Conservation (phyloP, 495 filamentous ascomycete genomes). For the Haplographium delicatum region DNA sequence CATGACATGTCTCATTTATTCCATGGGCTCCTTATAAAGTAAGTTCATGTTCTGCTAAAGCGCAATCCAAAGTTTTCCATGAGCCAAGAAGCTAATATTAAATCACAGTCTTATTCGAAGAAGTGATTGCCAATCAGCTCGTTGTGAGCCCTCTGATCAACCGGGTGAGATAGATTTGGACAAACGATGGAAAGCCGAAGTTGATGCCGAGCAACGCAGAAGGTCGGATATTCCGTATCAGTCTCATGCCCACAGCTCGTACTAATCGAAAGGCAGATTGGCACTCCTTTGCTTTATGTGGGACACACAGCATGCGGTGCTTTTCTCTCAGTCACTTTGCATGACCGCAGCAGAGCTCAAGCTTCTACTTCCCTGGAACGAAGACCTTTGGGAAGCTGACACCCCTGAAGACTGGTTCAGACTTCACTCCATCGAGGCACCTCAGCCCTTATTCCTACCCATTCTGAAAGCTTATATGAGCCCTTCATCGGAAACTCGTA, state of each 20-base stretch:
- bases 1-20: slow-evolving; percentile 51
- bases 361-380: slow-evolving; percentile 40
- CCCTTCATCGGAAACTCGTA: slow-evolving; percentile 24
- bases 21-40: slow-evolving; percentile 52
- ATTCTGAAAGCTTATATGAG: slow-evolving; percentile 49
- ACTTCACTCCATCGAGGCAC: slow-evolving; percentile 27
- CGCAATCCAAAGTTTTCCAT: background rate
- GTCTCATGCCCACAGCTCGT: background rate
- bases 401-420: slow-evolving; percentile 42
- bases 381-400: slow-evolving; percentile 45
- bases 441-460: slow-evolving; percentile 36
- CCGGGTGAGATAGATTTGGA: slow-evolving; percentile 29
- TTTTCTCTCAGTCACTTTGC: slow-evolving; percentile 53
- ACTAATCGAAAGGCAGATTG: slow-evolving; percentile 26
- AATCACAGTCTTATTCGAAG: slow-evolving; percentile 41
- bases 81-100: background rate
- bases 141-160: slow-evolving; percentile 21
- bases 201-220: slow-evolving; percentile 49
- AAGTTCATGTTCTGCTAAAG: background rate
- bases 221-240: slow-evolving; percentile 26
- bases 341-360: slow-evolving; percentile 55
- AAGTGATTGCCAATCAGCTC: slow-evolving; percentile 44
- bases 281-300: slow-evolving; percentile 55
- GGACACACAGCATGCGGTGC: slow-evolving; percentile 52
- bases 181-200: slow-evolving; percentile 40